These are phyloP conservation scores for Cystoderma amianthinum DNA, from an alignment of 768 basidiomycete genomes.

Conservation along the genomic window DNA sequence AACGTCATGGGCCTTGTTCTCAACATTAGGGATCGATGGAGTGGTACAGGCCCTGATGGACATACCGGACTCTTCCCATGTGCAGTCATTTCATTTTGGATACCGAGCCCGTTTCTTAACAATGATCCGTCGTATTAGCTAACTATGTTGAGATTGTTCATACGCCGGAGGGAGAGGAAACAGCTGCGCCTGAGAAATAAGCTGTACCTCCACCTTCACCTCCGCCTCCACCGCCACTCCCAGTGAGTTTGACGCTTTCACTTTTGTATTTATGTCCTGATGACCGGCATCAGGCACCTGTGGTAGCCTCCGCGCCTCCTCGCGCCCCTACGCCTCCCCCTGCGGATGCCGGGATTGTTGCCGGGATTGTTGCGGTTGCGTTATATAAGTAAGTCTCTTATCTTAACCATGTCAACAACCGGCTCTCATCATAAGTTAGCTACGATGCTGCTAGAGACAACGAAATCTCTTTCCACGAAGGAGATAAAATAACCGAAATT, in stretches of 20 bases:
- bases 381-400: conserved; percentile 50
- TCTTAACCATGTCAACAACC: background rate
- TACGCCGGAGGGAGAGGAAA: conserved; percentile 34
- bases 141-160: conserved; percentile 85
- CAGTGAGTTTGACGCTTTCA: conserved; percentile 24
- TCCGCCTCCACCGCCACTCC: conserved; percentile 37
- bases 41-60: conserved; percentile 62
- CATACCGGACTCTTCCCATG: conserved; percentile 84
- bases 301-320: conserved; percentile 26
- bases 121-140: conserved; percentile 39
- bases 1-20: too few relatives aligned
- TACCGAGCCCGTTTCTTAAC: background rate
- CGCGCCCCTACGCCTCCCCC: conserved; percentile 41
- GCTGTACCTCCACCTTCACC: conserved; percentile 55
- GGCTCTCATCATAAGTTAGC: conserved; percentile 24
- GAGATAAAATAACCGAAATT: conserved; percentile 72
- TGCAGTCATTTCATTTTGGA: conserved; percentile 20
- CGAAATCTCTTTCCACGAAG: conserved; percentile 80
- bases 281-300: background rate
- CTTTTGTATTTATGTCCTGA: background rate
- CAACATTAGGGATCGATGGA: too few relatives aligned
- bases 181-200: conserved; percentile 37
- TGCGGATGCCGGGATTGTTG: conserved; percentile 26
- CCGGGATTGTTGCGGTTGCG: conserved; percentile 57
- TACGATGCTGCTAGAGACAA: conserved; percentile 92